Percentiles rank a stretch among this genome's conserved stretches.
Conservation (phyloP, 352 stramenopile species). For the Phytophthora pistaciae region DNA sequence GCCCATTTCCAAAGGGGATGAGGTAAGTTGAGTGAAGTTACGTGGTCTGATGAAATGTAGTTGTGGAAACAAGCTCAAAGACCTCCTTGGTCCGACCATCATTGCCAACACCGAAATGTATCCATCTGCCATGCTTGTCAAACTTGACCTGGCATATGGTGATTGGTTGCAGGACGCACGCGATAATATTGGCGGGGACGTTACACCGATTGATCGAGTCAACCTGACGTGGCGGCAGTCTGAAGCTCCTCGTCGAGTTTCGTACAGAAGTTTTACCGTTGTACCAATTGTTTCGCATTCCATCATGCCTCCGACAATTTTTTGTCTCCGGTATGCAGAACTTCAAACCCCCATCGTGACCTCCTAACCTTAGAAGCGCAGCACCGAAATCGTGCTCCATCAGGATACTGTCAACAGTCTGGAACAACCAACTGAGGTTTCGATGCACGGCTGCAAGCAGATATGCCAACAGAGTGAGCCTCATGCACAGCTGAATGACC, state of each 20-base stretch:
- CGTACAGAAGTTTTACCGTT: not conserved
- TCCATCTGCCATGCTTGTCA: constrained; percentile 28
- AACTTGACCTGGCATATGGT: constrained; percentile 30
- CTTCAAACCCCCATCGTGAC: no score
- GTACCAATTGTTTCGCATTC: no score
- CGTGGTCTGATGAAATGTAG: constrained; percentile 6
- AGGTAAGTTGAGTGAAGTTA: not conserved
- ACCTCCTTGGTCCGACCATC: not conserved
- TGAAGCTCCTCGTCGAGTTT: not conserved
- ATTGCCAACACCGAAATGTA: constrained; percentile 18
- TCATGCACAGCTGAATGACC: constrained; percentile 62
- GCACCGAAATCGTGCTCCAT: constrained; percentile 42
- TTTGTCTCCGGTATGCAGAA: no score
- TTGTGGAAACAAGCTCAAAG: constrained; percentile 9
- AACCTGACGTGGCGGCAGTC: constrained; percentile 12
- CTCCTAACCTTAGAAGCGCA: constrained; percentile 2
- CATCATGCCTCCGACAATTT: no score
- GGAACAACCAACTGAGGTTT: constrained; percentile 55
- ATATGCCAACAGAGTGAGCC: constrained; percentile 45
- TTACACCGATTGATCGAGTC: not conserved
- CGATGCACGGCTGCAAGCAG: constrained; percentile 55
- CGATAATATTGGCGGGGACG: constrained; percentile 1
- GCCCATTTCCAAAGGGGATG: constrained; percentile 32
- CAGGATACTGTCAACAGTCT: constrained; percentile 64
- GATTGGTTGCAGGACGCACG: constrained; percentile 24